Base-by-base conservation (phyloP, 2,329 filamentous ascomycete species). In the Clonostachys solani region DNA sequence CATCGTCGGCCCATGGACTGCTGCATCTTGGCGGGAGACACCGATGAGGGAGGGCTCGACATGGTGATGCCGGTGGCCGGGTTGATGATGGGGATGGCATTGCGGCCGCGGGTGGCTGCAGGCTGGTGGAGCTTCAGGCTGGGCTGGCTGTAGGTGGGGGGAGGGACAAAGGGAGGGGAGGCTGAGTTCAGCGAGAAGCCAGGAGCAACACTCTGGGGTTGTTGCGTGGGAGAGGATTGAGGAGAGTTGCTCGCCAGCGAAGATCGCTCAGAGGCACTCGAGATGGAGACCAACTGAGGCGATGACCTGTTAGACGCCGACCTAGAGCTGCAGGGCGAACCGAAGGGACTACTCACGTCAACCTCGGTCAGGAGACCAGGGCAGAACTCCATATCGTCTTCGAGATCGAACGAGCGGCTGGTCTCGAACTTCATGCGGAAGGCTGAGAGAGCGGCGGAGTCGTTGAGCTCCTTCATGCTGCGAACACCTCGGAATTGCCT, bases 21-120 rank as follows among this genome's bases (percentile, higher is more conserved):
- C 61, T 80, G 78, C 74, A 84, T 77, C 63, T 80, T 74, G 62
- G 73, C 73, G 52, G 82, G 82, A 41, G 81, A 84, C 41, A 84
- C 78, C 50, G 81, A 84, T 40, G 86, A 86, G 23, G 92, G 90
- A 56, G 92, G 92, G 73, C 90, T 95, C 48, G 90, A 85, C 75
- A 96, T 86, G 61, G 83, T 81, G 66, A 91, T 84, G 62, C 94
- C 91, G 48, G 92, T 96, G 57, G 82, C 88, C 47, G 94, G 94
- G 77, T 99, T 95, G 70, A 97, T 89, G 66, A 99, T 99, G 50
- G 92, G 92, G 56, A 97, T 97, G 61, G 94, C 90, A 68, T 96
- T 97, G 69, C 91, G 89, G 49, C 87, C 83, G 57, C 94, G 89
- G 54, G 92, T 89, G 52, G 92, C 89, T 52, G 92, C 80, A 51